These are phyloP conservation scores for Solanum okadae DNA, from an alignment of 257 asterid genomes.

Conservation along the genomic window DNA sequence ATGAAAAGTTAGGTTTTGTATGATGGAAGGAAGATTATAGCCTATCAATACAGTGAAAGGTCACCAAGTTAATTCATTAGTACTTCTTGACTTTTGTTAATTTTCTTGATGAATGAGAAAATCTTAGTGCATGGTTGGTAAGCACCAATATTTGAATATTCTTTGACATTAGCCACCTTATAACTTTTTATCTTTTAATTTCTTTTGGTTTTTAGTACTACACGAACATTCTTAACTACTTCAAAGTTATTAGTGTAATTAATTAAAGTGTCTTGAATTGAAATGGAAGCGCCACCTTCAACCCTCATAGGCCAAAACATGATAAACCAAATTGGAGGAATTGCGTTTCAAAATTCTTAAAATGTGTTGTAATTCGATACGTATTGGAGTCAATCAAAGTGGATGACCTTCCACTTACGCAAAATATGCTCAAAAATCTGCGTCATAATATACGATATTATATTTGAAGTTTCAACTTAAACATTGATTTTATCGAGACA, in stretches of 20 bases:
- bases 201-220: background rate
- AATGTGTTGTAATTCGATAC: background rate
- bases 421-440: background rate
- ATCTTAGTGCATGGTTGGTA: slow-evolving; percentile 2
- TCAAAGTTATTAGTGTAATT: background rate
- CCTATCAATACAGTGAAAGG: background rate
- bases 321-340: background rate
- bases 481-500: background rate
- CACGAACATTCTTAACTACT: background rate
- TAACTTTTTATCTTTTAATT: background rate
- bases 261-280: background rate
- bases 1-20: slow-evolving; percentile 5
- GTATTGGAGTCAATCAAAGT: background rate
- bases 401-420: background rate
- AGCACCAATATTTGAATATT: background rate
- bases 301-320: background rate
- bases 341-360: background rate
- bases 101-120: background rate
- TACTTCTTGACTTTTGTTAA: background rate
- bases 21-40: background rate
- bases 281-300: background rate
- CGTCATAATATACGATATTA: background rate
- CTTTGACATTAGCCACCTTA: background rate
- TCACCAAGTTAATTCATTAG: background rate
- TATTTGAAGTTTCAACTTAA: background rate